Conservation (phyloP, 441 rosid species). For the Adansonia madagascariensis region DNA sequence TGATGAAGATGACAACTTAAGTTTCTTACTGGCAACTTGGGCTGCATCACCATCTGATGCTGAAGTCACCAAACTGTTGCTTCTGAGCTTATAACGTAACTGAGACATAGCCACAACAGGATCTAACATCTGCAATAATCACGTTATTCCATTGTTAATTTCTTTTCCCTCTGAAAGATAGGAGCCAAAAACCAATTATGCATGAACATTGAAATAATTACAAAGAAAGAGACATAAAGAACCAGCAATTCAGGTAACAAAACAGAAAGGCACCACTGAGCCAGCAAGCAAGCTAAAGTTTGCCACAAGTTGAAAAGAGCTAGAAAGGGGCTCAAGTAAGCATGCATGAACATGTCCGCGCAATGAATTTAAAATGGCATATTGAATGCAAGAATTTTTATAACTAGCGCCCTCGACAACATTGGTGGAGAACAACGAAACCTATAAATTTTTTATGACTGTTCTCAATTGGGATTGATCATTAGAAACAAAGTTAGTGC, state of each 20-base stretch:
- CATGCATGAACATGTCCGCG: background rate
- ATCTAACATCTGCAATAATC: conserved; percentile 50
- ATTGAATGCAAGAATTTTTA: background rate
- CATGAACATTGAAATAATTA: background rate
- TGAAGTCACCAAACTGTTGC: conserved; percentile 29
- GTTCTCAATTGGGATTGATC: background rate
- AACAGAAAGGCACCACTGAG: background rate
- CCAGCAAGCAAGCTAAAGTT: background rate
- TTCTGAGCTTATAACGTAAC: conserved; percentile 38
- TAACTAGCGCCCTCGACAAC: background rate
- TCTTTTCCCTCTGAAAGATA: background rate
- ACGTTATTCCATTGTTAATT: conserved; percentile 16
- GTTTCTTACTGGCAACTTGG: conserved; percentile 37
- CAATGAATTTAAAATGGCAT: background rate
- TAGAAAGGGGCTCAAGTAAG: background rate
- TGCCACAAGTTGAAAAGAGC: too few relatives aligned
- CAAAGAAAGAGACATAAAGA: background rate
- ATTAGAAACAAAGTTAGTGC: background rate
- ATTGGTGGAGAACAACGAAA: conserved; percentile 1
- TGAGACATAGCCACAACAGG: conserved; percentile 46
- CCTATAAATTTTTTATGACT: background rate
- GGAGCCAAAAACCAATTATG: background rate
- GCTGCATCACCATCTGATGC: conserved; percentile 31
- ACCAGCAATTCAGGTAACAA: conserved; percentile 4
- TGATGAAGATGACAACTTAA: conserved; percentile 40